Percentiles rank a stretch among this genome's conserved stretches.
phyloP scores from a whole-genome alignment of 2,329 filamentous ascomycete genomes.

The Beauveria pseudobassiana region DNA sequence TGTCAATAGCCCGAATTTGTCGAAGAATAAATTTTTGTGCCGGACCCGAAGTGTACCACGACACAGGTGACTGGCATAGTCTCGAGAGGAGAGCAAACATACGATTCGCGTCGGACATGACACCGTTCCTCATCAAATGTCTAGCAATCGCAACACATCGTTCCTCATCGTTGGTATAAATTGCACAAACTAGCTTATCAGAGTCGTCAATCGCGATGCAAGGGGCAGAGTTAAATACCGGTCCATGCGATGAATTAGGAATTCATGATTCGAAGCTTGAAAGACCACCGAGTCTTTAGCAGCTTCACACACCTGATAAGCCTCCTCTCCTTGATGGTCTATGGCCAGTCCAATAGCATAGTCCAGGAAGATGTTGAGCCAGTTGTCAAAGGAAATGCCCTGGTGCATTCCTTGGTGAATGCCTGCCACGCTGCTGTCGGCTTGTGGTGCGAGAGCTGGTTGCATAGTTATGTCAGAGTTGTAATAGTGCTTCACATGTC shows the following conservation, averaged over 20 bases:
- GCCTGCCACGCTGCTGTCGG: constrained; percentile 15
- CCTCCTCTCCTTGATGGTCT: constrained; percentile 57
- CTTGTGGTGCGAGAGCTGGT: constrained; percentile 27
- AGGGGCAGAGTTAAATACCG: constrained; percentile 35
- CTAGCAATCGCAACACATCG: constrained; percentile 65
- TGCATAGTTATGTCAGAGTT: background rate
- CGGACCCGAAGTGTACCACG: constrained; percentile 72
- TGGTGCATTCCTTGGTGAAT: constrained; percentile 45
- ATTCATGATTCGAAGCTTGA: constrained; percentile 59
- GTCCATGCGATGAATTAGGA: constrained; percentile 72
- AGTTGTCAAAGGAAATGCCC: constrained; percentile 72
- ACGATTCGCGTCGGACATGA: constrained; percentile 76
- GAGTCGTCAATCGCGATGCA: background rate
- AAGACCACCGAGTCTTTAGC: constrained; percentile 79
- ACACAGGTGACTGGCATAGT: constrained; percentile 62
- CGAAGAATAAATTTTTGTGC: constrained; percentile 87
- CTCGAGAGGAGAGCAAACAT: constrained; percentile 74
- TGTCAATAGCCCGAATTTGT: constrained; percentile 87
- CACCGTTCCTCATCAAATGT: constrained; percentile 76
- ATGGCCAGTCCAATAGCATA: constrained; percentile 73
- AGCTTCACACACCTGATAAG: constrained; percentile 73
- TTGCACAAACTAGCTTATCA: constrained; percentile 58
- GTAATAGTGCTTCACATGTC: background rate
- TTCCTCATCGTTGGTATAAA: constrained; percentile 73
- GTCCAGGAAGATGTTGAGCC: constrained; percentile 86